Base-by-base conservation (phyloP, 139 green algal genomes). In the Bryopsis sp. region DNA sequence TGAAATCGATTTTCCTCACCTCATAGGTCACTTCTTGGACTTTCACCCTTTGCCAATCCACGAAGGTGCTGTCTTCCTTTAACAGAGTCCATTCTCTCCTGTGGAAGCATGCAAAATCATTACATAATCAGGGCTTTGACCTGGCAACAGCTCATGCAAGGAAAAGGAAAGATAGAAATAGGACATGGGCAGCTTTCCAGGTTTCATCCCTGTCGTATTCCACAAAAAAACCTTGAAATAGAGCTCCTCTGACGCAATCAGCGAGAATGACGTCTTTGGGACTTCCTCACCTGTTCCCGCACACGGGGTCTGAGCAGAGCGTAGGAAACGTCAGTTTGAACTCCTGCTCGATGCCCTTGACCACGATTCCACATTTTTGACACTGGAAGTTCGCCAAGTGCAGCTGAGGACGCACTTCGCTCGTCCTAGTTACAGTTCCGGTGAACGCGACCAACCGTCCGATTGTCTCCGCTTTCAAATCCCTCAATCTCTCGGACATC, bases 31-130 rank as follows among this genome's bases (percentile, higher is more conserved):
- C 87, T 78, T 98, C 94, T 83, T 99, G 94, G 64, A 99, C 87
- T 57, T 94, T 90, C 29, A 93, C 78, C 24, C 92, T 83, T 85
- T 99, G 95, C 95, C 94, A 99, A 81, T 99, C 95, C 31, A 98
- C 85, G 80, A 99, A 99, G 1, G 81, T 82, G 72, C 84, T 95
- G 58, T 96, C 76, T 34, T 97, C 87, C n/a, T 85, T 83, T 37
- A 90, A 64, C 43, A 97, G 78, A n/a, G 58, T 74, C 81, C 85
- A 99, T 15, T 75, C 67, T 6, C 79, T 84, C 66, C 89, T 91
- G 76, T 28, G 5, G 8, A 61, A 61, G 33, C 50, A 29, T 33
- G 11, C n/a, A n/a, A n/a, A n/a, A n/a, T n/a, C n/a, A n/a, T n/a
- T n/a, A n/a, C n/a, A n/a, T n/a, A n/a, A n/a, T n/a, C n/a, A n/a